Base-by-base conservation (phyloP, 306 rosid species). In the Cicer bijugum region DNA sequence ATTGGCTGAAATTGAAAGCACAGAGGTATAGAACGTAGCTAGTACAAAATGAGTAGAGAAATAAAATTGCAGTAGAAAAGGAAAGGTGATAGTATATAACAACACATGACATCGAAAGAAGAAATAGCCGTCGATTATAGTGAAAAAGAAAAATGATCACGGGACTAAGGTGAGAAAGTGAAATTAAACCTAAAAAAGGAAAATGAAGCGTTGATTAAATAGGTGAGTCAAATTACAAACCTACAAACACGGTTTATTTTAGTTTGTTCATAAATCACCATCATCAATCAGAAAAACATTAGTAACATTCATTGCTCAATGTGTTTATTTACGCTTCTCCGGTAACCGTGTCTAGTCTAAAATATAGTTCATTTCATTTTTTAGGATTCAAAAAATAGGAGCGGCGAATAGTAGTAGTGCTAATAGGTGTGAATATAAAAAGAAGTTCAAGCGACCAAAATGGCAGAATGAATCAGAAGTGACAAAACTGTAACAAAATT, bases 401-500 rank as follows among this genome's bases (percentile, higher is more conserved):
- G 50, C 75, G 75, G 64, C 75, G 75, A 35, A 58, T 16, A 37
- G 33, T 28, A 28, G 33, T 28, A 28, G 33, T 3, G 33, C 4
- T 28, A 28, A 28, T 28, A 28, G 33, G 33, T 28, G 33, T 28
- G 4, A 28, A 1, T 43, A 15, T 19, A 16, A 6, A 5, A 19
- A 7, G 9, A 12, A 20, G 42, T 12, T 45, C 52, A 61, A 73
- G 52, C 46, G 77, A 78, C 77, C 70, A 78, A 62, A 48, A 61
- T 67, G 78, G 77, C 93, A 88, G 88, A 39, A 59, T 1, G 37
- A 53, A 74, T 75, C 52, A 72, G 33, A 43, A 23, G 60, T 74
- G 88, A 81, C 83, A 59, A 82, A 87, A 83, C 87, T 68, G 69
- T 0, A 38, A 39, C 5, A 39, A 6, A 72, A 2, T 69, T 78